Evolutionary conservation across 129 eudicot species (phyloP), one percentile per base, ranked within the genome.

Genomic region (Artemisia tridentata): DNA sequence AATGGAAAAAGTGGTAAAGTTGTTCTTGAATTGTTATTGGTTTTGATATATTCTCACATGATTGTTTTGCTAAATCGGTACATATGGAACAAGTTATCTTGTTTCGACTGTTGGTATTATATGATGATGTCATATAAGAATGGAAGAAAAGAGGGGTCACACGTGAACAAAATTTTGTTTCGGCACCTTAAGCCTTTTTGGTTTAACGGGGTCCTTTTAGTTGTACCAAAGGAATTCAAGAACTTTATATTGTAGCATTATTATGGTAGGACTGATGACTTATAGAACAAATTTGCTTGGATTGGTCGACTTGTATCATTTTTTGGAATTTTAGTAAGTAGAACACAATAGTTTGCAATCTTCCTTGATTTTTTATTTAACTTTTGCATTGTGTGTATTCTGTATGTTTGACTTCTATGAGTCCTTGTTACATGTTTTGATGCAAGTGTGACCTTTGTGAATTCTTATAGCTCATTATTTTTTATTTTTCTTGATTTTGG

Each of bases 1-100:
- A 27, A 23, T 63, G 43, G 29, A 13, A 53, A 59, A 57, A 52
- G 78, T 20, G 79, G 80, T 80, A 84, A 74, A 83, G 25, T 23
- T 71, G 77, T 73, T 74, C 75, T 69, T 65, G 81, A 79, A 78
- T 75, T 77, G 78, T 52, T 85, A 81, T 80, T 88, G 79, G 61
- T 75, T 80, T 78, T 71, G 76, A 79, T 85, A 79, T 84, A 74
- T 84, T 75, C 63, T 71, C 81, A 54, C 50, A 74, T 73, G 69
- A 72, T 85, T 81, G 65, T 79, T 75, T 75, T 70, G 81, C 55
- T 77, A 31, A 70, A 60, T 29, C 75, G 45, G 55, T 73, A 70
- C 63, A 56, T 34, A 25, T 62, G 21, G 48, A 63, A 31, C 80
- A 29, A 11, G 71, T 81, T 69, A 68, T 80, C 80, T 86, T 74